Evolutionary conservation across 495 filamentous ascomycete species (phyloP).

Genomic region (Penicillium bovifimosum): DNA sequence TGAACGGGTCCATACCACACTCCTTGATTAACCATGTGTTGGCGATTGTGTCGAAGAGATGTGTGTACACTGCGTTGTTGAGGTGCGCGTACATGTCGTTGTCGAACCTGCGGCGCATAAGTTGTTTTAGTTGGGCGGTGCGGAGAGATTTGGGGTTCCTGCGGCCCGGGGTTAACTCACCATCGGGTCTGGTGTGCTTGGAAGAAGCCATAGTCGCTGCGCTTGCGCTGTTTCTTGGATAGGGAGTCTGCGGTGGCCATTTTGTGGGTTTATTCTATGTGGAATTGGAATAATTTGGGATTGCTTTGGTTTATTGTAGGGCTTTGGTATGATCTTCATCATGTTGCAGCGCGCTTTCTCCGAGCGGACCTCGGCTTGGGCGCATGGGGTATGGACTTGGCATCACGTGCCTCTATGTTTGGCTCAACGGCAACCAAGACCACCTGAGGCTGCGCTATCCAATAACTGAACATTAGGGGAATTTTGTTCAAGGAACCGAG

Average conservation of each 20-base stretch:
- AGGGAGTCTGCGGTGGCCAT: slow-evolving; percentile 34
- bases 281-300: neutral
- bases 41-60: slow-evolving; percentile 79
- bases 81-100: slow-evolving; percentile 94
- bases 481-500: no score
- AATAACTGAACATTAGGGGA: no score
- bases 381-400: no score
- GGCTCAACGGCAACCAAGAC: no score
- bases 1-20: slow-evolving; percentile 67
- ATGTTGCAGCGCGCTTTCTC: no score
- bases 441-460: no score
- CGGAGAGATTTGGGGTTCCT: neutral
- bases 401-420: no score
- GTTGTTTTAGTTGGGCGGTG: neutral
- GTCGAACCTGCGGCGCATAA: slow-evolving; percentile 57
- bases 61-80: slow-evolving; percentile 80
- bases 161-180: no score
- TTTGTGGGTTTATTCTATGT: neutral
- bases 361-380: slow-evolving; percentile 18
- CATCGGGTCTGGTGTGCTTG: slow-evolving; percentile 86
- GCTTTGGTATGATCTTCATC: no score
- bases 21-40: slow-evolving; percentile 83
- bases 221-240: slow-evolving; percentile 55
- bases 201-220: slow-evolving; percentile 72
- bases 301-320: neutral